Evolutionary conservation across 495 filamentous ascomycete species (phyloP).

Genomic region (Tetracladium marchalianum): DNA sequence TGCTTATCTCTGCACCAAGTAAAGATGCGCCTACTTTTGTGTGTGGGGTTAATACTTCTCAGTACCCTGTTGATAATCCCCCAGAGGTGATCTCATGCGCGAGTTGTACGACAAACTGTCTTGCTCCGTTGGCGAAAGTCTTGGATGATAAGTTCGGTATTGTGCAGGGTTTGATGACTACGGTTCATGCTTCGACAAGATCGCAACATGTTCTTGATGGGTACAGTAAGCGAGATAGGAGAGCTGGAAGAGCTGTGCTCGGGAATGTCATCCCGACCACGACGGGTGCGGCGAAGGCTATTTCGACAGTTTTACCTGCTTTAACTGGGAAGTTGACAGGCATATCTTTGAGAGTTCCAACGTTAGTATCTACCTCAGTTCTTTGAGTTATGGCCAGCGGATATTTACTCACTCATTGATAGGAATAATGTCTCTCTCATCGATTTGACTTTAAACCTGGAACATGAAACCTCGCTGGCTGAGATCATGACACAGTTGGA

Average conservation of each 20-base stretch:
- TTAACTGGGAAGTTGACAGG: constrained; percentile 4
- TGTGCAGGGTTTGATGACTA: constrained; percentile 4
- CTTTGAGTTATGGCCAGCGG: no score
- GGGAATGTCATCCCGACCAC: constrained; percentile 9
- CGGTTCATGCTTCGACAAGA: constrained; percentile 4
- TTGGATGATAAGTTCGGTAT: constrained; percentile 6
- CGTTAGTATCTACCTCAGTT: background rate
- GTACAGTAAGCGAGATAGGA: constrained; percentile 6
- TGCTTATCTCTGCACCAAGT: constrained; percentile 9
- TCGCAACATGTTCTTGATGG: constrained; percentile 8
- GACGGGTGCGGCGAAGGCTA: constrained; percentile 6
- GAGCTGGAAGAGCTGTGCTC: constrained; percentile 3
- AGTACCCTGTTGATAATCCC: background rate
- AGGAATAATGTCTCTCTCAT: constrained; percentile 7
- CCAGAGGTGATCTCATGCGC: constrained; percentile 3
- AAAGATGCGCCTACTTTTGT: constrained; percentile 5
- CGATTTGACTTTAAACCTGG: constrained; percentile 4
- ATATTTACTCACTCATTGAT: no score
- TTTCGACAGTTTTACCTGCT: constrained; percentile 5
- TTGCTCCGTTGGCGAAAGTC: constrained; percentile 6
- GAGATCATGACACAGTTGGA: constrained; percentile 1
- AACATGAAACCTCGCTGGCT: background rate
- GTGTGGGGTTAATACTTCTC: constrained; percentile 3
- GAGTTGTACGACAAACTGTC: constrained; percentile 9
- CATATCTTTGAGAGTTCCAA: constrained; percentile 7